Evolutionary conservation across 1,284 basidiomycete genomes (phyloP).

Genomic region (Volvariella surrecta): DNA sequence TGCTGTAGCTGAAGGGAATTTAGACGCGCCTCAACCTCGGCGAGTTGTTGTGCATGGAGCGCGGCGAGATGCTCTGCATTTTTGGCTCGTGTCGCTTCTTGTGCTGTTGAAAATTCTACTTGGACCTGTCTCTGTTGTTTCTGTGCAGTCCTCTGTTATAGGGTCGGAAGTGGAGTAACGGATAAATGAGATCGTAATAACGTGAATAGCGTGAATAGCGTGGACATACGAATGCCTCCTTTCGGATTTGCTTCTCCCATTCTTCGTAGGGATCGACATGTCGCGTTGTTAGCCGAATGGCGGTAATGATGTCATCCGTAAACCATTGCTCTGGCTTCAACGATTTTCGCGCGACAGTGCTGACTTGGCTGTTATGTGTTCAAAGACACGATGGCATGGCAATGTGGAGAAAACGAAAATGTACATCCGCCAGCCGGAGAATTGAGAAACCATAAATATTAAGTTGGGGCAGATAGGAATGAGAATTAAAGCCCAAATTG

Average conservation of each 20-base stretch:
- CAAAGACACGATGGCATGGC: neutral
- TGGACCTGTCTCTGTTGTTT: slow-evolving; percentile 38
- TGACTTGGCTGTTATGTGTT: slow-evolving; percentile 15
- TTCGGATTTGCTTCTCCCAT: slow-evolving; percentile 60
- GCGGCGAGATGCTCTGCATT: slow-evolving; percentile 29
- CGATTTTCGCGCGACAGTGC: slow-evolving; percentile 14
- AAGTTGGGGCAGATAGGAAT: too few relatives aligned
- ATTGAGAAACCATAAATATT: too few relatives aligned
- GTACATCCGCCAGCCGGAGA: too few relatives aligned
- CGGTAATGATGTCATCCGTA: slow-evolving; percentile 59
- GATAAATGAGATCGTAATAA: neutral
- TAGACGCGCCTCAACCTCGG: slow-evolving; percentile 38
- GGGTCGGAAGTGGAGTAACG: slow-evolving; percentile 4
- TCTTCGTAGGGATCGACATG: slow-evolving; percentile 73
- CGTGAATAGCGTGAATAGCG: neutral
- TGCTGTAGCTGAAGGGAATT: slow-evolving; percentile 33
- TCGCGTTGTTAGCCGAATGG: slow-evolving; percentile 56
- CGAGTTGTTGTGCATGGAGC: slow-evolving; percentile 36
- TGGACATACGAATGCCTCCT: slow-evolving; percentile 60
- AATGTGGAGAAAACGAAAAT: neutral
- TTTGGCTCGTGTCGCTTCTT: slow-evolving; percentile 25
- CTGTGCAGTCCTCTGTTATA: slow-evolving; percentile 45
- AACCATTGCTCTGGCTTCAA: slow-evolving; percentile 35
- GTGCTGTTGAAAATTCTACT: slow-evolving; percentile 27
- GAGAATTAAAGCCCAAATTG: too few relatives aligned